Conservation (phyloP, 2,329 filamentous ascomycete species). For the Colletotrichum tabaci region DNA sequence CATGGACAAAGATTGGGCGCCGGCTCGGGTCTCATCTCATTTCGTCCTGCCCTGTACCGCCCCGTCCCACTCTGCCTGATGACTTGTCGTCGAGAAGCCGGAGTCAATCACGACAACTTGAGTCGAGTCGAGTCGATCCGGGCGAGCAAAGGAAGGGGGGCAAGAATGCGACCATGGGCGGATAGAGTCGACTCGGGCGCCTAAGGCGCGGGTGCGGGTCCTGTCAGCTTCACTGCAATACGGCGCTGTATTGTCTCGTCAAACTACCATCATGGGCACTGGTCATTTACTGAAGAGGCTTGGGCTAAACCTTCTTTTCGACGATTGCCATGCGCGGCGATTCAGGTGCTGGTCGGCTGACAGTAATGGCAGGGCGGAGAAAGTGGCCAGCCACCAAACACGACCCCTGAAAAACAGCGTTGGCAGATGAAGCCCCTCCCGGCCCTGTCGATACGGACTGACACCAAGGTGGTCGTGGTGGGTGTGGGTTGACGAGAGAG, state of each 20-base stretch:
- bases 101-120: constrained; percentile 7
- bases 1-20: not conserved
- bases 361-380: constrained; percentile 7
- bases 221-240: not conserved
- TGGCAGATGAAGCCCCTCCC: constrained; percentile 4
- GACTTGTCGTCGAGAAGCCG: not conserved
- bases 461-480: constrained; percentile 2
- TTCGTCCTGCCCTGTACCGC: not conserved
- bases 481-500: constrained; percentile 18
- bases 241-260: not conserved
- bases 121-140: not conserved
- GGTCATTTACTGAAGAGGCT: constrained; percentile 21
- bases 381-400: not conserved
- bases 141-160: not conserved
- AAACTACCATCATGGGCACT: not conserved
- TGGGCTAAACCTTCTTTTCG: constrained; percentile 34
- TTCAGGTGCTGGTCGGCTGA: constrained; percentile 33
- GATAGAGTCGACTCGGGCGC: not conserved
- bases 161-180: constrained; percentile 14
- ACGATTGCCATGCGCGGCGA: constrained; percentile 24
- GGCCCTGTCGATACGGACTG: constrained; percentile 1
- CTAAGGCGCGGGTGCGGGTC: constrained; percentile 5
- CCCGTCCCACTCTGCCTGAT: constrained; percentile 9
- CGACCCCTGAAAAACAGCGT: not conserved
- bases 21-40: not conserved